These are phyloP conservation scores for Eleusine coracana DNA, from an alignment of 176 grass and related monocot species.

Conservation along the genomic window DNA sequence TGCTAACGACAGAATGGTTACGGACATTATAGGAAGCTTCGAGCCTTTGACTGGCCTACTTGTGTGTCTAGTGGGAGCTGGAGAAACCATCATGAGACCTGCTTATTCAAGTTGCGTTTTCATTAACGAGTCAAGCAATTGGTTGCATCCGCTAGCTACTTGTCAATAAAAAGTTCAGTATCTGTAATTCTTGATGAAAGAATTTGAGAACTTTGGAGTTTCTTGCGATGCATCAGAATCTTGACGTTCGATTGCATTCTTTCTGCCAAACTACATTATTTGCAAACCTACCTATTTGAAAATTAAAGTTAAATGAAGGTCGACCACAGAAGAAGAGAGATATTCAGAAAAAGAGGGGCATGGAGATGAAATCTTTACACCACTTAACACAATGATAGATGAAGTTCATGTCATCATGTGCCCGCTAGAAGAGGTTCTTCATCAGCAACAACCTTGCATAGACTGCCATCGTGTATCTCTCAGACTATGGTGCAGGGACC, in stretches of 20 bases:
- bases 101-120: neutral
- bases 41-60: neutral
- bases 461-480: neutral
- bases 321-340: slow-evolving; percentile 15
- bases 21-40: neutral
- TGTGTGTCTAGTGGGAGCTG: slow-evolving; percentile 19
- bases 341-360: slow-evolving; percentile 19
- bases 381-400: neutral
- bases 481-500: slow-evolving; percentile 48
- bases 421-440: slow-evolving; percentile 3
- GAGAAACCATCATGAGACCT: neutral
- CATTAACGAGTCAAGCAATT: neutral
- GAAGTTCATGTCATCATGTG: slow-evolving; percentile 1
- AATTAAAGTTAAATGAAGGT: neutral
- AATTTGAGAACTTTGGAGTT: neutral
- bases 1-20: neutral
- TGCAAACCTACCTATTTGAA: neutral
- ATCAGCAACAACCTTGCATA: slow-evolving; percentile 4
- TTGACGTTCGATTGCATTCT: neutral
- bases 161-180: neutral
- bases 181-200: neutral
- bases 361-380: slow-evolving; percentile 20
- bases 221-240: slow-evolving; percentile 3
- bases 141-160: neutral
- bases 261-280: neutral